Conservation (phyloP, 78 protist species). For the Salpingoeca rosetta region DNA sequence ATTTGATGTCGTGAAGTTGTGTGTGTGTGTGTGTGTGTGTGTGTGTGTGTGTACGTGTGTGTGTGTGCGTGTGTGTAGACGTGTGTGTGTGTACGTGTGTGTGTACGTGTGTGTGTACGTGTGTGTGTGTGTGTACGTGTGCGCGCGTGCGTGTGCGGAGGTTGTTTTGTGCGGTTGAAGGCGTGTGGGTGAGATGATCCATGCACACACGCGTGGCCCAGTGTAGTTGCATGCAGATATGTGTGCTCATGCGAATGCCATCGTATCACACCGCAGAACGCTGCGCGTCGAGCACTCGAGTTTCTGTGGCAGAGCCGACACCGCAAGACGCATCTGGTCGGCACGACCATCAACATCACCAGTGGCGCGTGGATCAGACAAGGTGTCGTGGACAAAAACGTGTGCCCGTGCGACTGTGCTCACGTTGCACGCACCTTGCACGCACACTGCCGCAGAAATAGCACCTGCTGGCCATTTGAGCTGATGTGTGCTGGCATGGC, state of each 20-base stretch:
- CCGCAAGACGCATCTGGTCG: slow-evolving; percentile 49
- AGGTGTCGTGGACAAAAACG: not conserved
- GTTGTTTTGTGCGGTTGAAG: no score
- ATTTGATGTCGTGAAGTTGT: slow-evolving; percentile 6
- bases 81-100: not conserved
- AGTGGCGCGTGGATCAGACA: slow-evolving; percentile 57
- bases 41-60: not conserved
- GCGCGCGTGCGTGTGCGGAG: no score
- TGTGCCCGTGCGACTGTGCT: not conserved
- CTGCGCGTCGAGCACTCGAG: not conserved
- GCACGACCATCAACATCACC: slow-evolving; percentile 63
- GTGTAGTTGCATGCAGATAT: no score
- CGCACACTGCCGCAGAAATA: not conserved
- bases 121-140: no score
- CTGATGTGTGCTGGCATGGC: no score
- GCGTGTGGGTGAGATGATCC: no score
- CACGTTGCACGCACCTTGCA: not conserved
- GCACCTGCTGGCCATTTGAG: not conserved
- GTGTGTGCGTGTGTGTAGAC: not conserved
- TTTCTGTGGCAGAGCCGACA: slow-evolving; percentile 20
- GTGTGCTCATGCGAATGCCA: no score
- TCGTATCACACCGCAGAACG: no score
- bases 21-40: not conserved
- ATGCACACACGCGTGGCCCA: no score
- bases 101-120: not conserved